phyloP scores from a whole-genome alignment of 2,329 filamentous ascomycete genomes.

The Basipetospora chlamydospora region DNA sequence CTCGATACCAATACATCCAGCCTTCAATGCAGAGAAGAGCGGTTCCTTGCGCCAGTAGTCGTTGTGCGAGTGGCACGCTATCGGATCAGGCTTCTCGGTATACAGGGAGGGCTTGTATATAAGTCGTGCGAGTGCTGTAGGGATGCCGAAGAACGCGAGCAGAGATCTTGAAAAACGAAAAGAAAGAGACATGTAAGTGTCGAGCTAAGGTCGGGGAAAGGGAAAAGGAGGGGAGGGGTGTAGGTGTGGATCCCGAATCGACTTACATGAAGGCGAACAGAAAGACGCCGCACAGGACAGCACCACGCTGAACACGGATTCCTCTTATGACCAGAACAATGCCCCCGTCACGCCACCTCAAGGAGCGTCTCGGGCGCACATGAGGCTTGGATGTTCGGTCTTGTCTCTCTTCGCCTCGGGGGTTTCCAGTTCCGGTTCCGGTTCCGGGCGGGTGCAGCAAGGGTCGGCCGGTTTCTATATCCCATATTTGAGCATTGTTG shows the following conservation, averaged over 20 bases:
- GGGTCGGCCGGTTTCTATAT: conserved; percentile 4
- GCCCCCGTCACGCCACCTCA: not conserved
- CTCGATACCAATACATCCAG: conserved; percentile 50
- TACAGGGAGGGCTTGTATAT: conserved; percentile 2
- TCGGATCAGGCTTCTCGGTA: conserved; percentile 20
- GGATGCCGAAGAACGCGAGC: conserved; percentile 5
- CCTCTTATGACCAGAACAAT: not conserved
- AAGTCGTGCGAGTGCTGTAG: conserved; percentile 1
- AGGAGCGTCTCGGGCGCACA: too few relatives aligned
- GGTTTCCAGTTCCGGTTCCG: not conserved
- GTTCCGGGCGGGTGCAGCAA: not conserved
- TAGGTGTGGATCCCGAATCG: too few relatives aligned
- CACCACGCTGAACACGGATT: not conserved
- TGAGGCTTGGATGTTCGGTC: not conserved
- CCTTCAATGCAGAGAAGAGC: conserved; percentile 44
- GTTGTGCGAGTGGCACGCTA: conserved; percentile 53
- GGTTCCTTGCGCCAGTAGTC: conserved; percentile 54
- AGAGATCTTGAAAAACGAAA: conserved; percentile 3
- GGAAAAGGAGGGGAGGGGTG: too few relatives aligned
- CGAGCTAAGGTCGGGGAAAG: not conserved
- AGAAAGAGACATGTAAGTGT: not conserved
- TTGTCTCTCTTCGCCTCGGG: too few relatives aligned
- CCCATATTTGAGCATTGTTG: not conserved
- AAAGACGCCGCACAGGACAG: not conserved
- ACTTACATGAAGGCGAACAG: not conserved